Evolutionary conservation across 2,329 filamentous ascomycete species (phyloP), one percentile per base, ranked within the genome.

Genomic region (Colletotrichum sp.): DNA sequence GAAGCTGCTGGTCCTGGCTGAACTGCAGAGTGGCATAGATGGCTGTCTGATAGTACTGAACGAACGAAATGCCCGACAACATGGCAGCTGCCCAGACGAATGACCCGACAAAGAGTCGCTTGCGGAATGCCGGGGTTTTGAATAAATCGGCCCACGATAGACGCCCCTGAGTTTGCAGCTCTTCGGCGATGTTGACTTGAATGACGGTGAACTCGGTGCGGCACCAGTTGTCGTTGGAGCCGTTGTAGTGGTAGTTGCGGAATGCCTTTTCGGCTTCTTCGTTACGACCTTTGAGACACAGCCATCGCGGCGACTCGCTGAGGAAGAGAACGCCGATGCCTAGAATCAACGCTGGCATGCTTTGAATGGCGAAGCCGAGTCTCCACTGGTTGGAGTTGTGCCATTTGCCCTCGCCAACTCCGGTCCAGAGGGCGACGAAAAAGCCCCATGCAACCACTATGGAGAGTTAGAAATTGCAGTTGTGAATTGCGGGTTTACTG

Each of bases 71-170:
- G 1, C 85, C 85, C 0, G 84, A 85, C 2, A 86, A 36, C 85
- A 86, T 86, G 3, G 85, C 85, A 0, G 85, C 85, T 2, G 83
- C 85, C 85, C 85, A 86, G 1, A 86, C 85, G 16, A 86, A 86
- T 0, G 82, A 81, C 0, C 85, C 85, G 0, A 86, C 84, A 52
- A 86, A 86, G 3, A 86, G 80, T 0, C 85, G 78, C 32, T 81
- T 85, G 62, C 85, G 78, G 70, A 86, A 86, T 1, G 84, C 76
- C 0, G 82, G 79, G 0, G 82, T 85, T 36, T 78, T 82, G 62
- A 85, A 68, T 2, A 86, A 80, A 34, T 83, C 81, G 0, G 24
- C 75, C 85, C 85, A 86, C 0, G 81, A 80, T 0, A 86, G 79
- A 6, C 76, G 74, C 32, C 76, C 71, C 44, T 83, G 82, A 1